Conservation (phyloP, 805 yeast species). For the Candida nonsorbophila region DNA sequence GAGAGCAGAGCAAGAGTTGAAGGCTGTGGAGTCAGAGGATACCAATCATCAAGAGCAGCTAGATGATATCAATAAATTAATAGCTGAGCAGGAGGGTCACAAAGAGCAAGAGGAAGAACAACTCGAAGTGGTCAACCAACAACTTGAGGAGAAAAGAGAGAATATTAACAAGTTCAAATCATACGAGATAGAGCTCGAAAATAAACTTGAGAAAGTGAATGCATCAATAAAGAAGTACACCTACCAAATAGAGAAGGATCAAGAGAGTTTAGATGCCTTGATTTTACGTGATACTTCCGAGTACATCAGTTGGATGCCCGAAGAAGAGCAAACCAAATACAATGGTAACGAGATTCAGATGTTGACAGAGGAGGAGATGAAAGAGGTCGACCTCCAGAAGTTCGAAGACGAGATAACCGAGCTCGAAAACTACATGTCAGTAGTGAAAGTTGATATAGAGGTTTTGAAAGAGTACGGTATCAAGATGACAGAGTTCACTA, state of each 20-base stretch:
- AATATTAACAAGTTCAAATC: slow-evolving; percentile 55
- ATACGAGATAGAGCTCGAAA: slow-evolving; percentile 60
- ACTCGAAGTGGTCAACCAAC: slow-evolving; percentile 26
- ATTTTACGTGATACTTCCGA: slow-evolving; percentile 51
- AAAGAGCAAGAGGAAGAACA: slow-evolving; percentile 36
- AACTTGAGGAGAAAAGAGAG: slow-evolving; percentile 32
- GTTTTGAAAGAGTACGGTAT: slow-evolving; percentile 71
- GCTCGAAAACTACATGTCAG: slow-evolving; percentile 51
- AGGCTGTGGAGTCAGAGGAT: slow-evolving; percentile 14
- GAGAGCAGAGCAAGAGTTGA: slow-evolving; percentile 18
- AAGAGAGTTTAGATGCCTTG: slow-evolving; percentile 37
- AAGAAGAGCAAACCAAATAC: slow-evolving; percentile 29
- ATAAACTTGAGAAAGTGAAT: slow-evolving; percentile 55
- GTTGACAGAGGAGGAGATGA: slow-evolving; percentile 48
- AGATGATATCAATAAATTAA: slow-evolving; percentile 20
- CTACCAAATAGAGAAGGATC: slow-evolving; percentile 31
- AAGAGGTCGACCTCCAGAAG: slow-evolving; percentile 39
- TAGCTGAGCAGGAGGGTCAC: slow-evolving; percentile 26
- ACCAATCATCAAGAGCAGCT: slow-evolving; percentile 23
- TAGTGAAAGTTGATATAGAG: slow-evolving; percentile 63
- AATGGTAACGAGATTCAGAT: slow-evolving; percentile 35
- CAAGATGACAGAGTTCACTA: slow-evolving; percentile 58
- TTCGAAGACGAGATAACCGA: slow-evolving; percentile 48
- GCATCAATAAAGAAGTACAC: slow-evolving; percentile 30
- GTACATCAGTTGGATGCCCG: slow-evolving; percentile 46